Base-by-base conservation (phyloP, 1,284 basidiomycete species). In the Cryptococcus deneoformans region DNA sequence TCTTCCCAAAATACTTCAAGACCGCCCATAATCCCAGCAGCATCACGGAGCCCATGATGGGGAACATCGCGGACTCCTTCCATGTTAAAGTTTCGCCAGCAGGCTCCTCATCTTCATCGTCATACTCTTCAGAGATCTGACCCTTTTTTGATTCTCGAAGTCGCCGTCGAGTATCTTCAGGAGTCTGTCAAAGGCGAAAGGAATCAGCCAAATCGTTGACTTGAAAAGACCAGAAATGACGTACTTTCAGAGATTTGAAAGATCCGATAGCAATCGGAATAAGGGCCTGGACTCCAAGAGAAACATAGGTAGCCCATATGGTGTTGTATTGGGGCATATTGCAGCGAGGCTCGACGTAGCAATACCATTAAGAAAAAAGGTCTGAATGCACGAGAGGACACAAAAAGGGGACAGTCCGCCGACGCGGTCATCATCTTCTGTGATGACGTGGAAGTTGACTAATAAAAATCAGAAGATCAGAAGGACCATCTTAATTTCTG, bases 1-100 rank as follows among this genome's bases (percentile, higher is more conserved):
- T 84, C 66, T 83, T 85, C 44, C 90, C 89, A 46, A 90, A 77
- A 71, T 87, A 93, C 70, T 86, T 73, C 53, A 77, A 60, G 34
- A 76, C 49, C 45, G 64, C 45, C 57, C 63, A 78, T 14, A 78
- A 60, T 0, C 63, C 61, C 52, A 77, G 50, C 6, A 78, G 62
- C n/a, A 72, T 73, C 6, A 65, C 57, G 14, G 68, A 71, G 0
- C 76, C 77, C 12, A 78, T 60, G 2, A 78, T 52, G 5, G 77
- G 77, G 57, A 78, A 76, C 16, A 72, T 48, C 14, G 77, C 46
- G 24, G 67, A 67, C 59, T 78, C 77, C 8, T 61, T 62, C 65
- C 75, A 68, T 5, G 70, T 71, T 11, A 78, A 62, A 1, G 65
- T 62, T 52, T 78, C 77, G 12, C 73, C 76, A 6, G 68, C 47